phyloP scores from a whole-genome alignment of 768 basidiomycete species.

The Russula compacta region DNA sequence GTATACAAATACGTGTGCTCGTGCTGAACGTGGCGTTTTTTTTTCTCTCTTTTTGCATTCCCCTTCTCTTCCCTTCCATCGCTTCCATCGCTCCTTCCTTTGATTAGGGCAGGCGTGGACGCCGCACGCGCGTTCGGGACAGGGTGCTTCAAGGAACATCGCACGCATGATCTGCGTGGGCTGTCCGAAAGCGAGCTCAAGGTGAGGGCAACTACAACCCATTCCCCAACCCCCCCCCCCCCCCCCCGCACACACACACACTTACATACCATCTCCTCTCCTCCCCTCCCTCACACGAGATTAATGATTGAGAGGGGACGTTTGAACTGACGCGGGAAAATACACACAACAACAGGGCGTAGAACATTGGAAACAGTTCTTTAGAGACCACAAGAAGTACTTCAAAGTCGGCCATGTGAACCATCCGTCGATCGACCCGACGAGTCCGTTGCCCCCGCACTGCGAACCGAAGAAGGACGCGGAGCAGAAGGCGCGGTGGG shows the following conservation, averaged over 20 bases:
- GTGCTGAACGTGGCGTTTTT: too few species aligned
- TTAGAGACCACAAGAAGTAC: conserved; percentile 73
- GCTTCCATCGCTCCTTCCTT: too few species aligned
- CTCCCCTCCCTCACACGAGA: not conserved
- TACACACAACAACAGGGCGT: conserved; percentile 44
- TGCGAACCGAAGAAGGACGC: conserved; percentile 55
- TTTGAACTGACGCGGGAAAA: too few species aligned
- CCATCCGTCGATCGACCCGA: conserved; percentile 70
- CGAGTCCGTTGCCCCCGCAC: conserved; percentile 62
- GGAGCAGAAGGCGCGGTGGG: conserved; percentile 14
- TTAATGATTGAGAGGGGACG: not conserved
- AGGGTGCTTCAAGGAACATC: conserved; percentile 86
- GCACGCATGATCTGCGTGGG: conserved; percentile 85
- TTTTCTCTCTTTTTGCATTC: not conserved
- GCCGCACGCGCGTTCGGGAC: conserved; percentile 91
- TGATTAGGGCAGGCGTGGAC: conserved; percentile 66
- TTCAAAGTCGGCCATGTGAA: conserved; percentile 64
- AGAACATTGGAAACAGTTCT: conserved; percentile 87
- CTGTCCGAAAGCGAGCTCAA: conserved; percentile 59
- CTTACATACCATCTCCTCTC: not conserved
- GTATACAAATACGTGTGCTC: not conserved
- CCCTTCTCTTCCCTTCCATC: too few species aligned
- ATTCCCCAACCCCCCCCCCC: not conserved
- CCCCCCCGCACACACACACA: too few species aligned
- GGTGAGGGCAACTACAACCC: conserved; percentile 26